Evolutionary conservation across 257 asterid species (phyloP).

Genomic region (Nicotiana undulata): DNA sequence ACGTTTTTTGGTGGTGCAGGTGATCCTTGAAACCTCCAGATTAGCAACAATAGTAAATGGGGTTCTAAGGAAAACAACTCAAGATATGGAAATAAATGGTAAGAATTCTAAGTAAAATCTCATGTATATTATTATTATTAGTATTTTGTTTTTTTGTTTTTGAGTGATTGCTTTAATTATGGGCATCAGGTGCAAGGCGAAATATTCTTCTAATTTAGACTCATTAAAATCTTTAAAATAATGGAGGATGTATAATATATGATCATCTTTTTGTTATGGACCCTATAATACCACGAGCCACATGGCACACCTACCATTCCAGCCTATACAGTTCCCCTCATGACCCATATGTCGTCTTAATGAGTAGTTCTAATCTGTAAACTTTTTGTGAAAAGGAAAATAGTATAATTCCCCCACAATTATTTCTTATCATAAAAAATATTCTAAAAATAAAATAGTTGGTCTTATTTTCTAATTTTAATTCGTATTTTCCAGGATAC

Average conservation of each 20-base stretch:
- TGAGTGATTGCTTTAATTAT: not conserved
- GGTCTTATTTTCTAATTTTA: not conserved
- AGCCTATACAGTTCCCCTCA: constrained; percentile 34
- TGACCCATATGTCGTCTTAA: constrained; percentile 24
- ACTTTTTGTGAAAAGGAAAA: not conserved
- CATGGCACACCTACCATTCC: constrained; percentile 44
- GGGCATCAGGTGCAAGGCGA: not conserved
- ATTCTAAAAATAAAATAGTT: not conserved
- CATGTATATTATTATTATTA: not conserved
- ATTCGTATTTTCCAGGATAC: constrained; percentile 45
- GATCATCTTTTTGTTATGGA: constrained; percentile 10
- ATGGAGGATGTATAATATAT: not conserved
- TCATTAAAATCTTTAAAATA: not conserved
- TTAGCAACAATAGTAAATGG: constrained; percentile 46
- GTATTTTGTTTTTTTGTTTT: not conserved
- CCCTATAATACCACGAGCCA: constrained; percentile 17
- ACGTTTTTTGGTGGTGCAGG: constrained; percentile 20
- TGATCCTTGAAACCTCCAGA: constrained; percentile 42
- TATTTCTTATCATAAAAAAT: not conserved
- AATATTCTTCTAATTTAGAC: not conserved
- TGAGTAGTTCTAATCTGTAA: not conserved
- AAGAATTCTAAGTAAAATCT: constrained; percentile 3
- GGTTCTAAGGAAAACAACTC: constrained; percentile 42
- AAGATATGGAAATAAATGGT: constrained; percentile 43
- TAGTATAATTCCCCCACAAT: not conserved